Conservation (phyloP, 306 rosid species). For the Mucuna pruriens region DNA sequence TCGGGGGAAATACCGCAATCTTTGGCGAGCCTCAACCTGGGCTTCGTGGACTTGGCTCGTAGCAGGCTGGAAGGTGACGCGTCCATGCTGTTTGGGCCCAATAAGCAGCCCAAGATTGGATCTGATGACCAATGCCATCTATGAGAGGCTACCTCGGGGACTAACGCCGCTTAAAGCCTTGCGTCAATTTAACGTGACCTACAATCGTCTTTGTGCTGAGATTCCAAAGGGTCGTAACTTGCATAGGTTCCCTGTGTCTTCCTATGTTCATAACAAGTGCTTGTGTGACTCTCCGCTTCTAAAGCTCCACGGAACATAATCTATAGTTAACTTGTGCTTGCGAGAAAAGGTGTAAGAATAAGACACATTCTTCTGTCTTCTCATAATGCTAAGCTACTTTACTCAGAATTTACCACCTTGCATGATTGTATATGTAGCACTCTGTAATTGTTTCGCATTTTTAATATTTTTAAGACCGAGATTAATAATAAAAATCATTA, state of each 20-base stretch:
- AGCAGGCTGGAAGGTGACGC: slow-evolving; percentile 9
- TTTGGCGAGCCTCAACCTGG: not conserved
- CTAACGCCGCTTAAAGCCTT: too few relatives aligned
- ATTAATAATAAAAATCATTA: too few relatives aligned
- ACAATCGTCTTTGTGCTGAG: slow-evolving; percentile 16
- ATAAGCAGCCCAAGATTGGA: not conserved
- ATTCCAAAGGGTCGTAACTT: slow-evolving; percentile 13
- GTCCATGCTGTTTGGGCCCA: slow-evolving; percentile 9
- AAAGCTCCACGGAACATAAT: too few relatives aligned
- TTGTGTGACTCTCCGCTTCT: slow-evolving; percentile 37
- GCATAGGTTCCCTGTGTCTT: not conserved
- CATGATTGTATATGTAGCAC: too few relatives aligned
- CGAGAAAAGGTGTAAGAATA: not conserved
- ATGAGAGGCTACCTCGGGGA: not conserved
- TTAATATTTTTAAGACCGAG: too few relatives aligned
- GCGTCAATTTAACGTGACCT: not conserved
- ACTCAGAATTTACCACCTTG: too few relatives aligned
- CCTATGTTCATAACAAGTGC: slow-evolving; percentile 25
- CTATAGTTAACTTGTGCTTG: not conserved
- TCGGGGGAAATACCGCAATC: too few relatives aligned
- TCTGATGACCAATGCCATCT: not conserved
- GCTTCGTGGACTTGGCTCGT: not conserved
- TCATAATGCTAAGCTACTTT: not conserved
- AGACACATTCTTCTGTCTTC: not conserved
- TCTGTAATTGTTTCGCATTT: too few relatives aligned